These are phyloP conservation scores for Cruciata laevipes DNA, from an alignment of 257 asterid genomes.

Conservation along the genomic window DNA sequence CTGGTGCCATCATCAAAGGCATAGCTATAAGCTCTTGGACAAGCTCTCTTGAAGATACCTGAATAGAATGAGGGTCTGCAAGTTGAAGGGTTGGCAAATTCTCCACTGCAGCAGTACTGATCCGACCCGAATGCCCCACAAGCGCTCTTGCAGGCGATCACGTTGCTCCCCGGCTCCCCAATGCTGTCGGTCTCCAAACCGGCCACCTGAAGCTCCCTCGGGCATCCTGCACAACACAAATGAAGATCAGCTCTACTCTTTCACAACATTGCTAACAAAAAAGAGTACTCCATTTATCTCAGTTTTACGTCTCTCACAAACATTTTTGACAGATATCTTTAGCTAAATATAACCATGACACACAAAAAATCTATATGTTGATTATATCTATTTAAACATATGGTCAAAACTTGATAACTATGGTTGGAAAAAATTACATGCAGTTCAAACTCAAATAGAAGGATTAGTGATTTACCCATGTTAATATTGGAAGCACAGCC, in stretches of 20 bases:
- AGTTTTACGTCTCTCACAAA: no score
- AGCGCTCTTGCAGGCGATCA: constrained; percentile 84
- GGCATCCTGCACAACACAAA: constrained; percentile 50
- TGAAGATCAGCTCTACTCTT: not conserved
- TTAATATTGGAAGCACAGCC: constrained; percentile 65
- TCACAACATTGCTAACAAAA: no score
- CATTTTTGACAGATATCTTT: no score
- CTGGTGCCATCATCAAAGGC: constrained; percentile 78
- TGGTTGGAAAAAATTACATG: not conserved
- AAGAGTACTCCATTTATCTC: no score
- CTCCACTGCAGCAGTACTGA: constrained; percentile 79
- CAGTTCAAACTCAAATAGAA: no score
- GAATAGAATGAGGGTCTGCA: constrained; percentile 75
- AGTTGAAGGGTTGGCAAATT: constrained; percentile 68
- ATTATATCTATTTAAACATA: no score
- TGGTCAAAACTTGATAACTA: no score
- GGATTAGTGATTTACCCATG: constrained; percentile 34
- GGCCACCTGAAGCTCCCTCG: constrained; percentile 72
- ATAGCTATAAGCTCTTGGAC: constrained; percentile 74
- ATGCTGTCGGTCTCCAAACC: constrained; percentile 37
- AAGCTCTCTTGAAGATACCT: constrained; percentile 58
- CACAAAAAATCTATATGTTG: no score
- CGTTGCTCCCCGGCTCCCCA: constrained; percentile 22
- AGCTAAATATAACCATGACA: no score
- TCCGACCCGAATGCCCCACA: constrained; percentile 69